These are phyloP conservation scores for Parastagonospora avenae DNA, from an alignment of 2,329 filamentous ascomycete genomes.

Conservation along the genomic window DNA sequence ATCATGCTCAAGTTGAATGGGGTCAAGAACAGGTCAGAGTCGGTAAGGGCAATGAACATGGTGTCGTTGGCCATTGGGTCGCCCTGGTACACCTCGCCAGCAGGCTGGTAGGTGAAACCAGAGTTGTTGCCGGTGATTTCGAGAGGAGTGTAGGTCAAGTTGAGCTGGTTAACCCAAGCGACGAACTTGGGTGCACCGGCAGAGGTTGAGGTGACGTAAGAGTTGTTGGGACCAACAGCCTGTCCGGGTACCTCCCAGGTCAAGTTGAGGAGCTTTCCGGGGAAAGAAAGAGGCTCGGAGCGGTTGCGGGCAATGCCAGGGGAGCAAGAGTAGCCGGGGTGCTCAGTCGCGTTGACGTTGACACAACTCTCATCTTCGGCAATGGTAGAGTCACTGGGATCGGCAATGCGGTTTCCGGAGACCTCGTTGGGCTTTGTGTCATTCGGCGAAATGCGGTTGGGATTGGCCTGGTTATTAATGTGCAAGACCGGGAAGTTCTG, in stretches of 20 bases:
- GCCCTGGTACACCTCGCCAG: conserved; percentile 67
- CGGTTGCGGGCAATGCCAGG: conserved; percentile 72
- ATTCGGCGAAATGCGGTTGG: conserved; percentile 68
- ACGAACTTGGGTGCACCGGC: conserved; percentile 69
- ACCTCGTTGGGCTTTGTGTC: conserved; percentile 68
- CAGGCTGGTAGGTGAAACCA: conserved; percentile 75
- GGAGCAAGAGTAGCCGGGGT: conserved; percentile 63
- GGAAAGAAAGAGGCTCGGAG: conserved; percentile 72
- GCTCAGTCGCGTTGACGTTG: conserved; percentile 59
- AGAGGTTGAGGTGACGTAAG: conserved; percentile 69
- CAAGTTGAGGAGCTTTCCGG: conserved; percentile 73
- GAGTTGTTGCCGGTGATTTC: conserved; percentile 68
- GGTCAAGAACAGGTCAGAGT: conserved; percentile 69
- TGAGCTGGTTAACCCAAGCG: conserved; percentile 76
- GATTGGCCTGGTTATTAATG: conserved; percentile 78
- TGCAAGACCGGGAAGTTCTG: conserved; percentile 79
- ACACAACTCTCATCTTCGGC: conserved; percentile 60
- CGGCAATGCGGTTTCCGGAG: conserved; percentile 62
- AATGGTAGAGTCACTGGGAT: conserved; percentile 57
- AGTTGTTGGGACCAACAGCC: conserved; percentile 78
- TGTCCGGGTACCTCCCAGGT: conserved; percentile 74
- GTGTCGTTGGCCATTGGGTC: conserved; percentile 77
- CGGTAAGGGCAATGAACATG: conserved; percentile 78
- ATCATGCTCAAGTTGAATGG: conserved; percentile 76
- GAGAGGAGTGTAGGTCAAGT: conserved; percentile 57